Conservation (phyloP, 129 eudicot species). For the Erigeron canadensis region DNA sequence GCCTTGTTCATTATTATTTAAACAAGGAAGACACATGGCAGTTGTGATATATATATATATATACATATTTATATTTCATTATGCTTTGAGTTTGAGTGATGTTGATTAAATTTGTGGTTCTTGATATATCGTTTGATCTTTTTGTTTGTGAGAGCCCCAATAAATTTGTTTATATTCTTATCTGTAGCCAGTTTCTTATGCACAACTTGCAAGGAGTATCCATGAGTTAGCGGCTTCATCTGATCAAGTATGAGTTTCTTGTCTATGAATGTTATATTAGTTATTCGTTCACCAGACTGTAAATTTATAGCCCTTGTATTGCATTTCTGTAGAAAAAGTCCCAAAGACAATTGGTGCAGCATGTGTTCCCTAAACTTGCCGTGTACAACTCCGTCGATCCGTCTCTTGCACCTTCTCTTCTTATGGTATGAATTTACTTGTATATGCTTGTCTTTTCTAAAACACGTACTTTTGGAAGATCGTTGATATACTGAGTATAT, state of each 20-base stretch:
- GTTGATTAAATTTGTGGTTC: background rate
- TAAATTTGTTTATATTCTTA: background rate
- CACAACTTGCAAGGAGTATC: slow-evolving; percentile 99
- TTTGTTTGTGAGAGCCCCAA: background rate
- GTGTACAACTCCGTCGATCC: slow-evolving; percentile 98
- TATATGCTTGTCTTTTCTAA: slow-evolving; percentile 5
- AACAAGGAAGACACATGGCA: no score
- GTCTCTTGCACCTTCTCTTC: slow-evolving; percentile 95
- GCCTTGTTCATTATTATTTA: no score
- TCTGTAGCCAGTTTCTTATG: slow-evolving; percentile 92
- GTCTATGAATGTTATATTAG: background rate
- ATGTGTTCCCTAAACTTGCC: slow-evolving; percentile 97
- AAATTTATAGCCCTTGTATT: slow-evolving; percentile 8
- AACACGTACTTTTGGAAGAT: slow-evolving; percentile 12
- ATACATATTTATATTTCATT: background rate
- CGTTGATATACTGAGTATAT: background rate
- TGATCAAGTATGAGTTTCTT: slow-evolving; percentile 66
- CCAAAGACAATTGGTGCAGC: slow-evolving; percentile 82
- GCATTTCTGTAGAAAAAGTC: slow-evolving; percentile 73
- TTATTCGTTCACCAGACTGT: background rate
- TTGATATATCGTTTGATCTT: slow-evolving; percentile 8
- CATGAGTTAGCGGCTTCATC: slow-evolving; percentile 93
- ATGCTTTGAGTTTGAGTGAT: slow-evolving; percentile 2
- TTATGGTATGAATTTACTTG: slow-evolving; percentile 61
- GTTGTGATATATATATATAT: background rate